Conservation (phyloP, 2,329 filamentous ascomycete species). For the Diplodia corticola region DNA sequence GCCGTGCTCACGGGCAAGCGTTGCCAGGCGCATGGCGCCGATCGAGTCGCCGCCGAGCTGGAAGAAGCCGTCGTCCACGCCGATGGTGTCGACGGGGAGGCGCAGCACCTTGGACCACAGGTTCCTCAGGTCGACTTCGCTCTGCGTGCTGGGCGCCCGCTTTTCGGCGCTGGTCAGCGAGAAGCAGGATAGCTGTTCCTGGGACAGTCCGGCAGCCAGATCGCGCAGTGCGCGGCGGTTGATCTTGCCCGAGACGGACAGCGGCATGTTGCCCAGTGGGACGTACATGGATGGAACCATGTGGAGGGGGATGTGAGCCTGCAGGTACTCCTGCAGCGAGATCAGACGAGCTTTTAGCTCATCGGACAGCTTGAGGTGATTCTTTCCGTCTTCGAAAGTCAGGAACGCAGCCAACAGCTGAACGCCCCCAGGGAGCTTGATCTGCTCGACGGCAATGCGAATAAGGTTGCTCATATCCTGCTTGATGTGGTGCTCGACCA, state of each 20-base stretch:
- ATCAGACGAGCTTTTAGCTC: not conserved
- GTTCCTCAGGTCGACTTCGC: not conserved
- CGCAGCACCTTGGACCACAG: not conserved
- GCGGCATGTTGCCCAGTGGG: constrained; percentile 38
- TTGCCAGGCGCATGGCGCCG: constrained; percentile 33
- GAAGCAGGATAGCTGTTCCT: constrained; percentile 21
- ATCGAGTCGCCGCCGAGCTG: constrained; percentile 43
- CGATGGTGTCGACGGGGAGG: not conserved
- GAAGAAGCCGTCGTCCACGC: constrained; percentile 27
- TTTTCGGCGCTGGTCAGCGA: not conserved
- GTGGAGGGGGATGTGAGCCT: constrained; percentile 34
- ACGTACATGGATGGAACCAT: constrained; percentile 46
- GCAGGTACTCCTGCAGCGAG: not conserved
- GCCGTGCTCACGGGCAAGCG: not conserved
- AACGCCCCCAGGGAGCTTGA: not conserved
- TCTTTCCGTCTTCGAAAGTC: not conserved
- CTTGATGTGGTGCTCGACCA: constrained; percentile 48
- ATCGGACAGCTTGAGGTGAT: not conserved
- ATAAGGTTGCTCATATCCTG: no score
- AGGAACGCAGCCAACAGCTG: not conserved
- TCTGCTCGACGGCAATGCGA: not conserved
- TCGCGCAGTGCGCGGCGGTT: constrained; percentile 27
- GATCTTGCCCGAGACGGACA: constrained; percentile 40
- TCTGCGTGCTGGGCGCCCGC: not conserved
- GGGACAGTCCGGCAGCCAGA: constrained; percentile 33